Evolutionary conservation across 2,329 filamentous ascomycete genomes (phyloP).

Genomic region (Thelonectria olida): DNA sequence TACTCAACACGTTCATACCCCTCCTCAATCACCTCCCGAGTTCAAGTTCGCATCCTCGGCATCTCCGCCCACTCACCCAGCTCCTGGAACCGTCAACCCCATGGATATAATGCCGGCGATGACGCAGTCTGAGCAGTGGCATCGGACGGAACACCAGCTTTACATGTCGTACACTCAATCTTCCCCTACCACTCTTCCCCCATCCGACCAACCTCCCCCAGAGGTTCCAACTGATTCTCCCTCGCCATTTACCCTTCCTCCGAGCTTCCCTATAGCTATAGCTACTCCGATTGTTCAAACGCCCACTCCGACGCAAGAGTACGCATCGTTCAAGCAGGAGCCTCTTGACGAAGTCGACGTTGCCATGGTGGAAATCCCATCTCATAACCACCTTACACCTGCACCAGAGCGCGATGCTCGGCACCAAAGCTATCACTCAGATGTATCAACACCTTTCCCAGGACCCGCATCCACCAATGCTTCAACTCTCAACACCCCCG

Average conservation of each 20-base stretch:
- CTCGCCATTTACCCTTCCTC: slow-evolving; percentile 38
- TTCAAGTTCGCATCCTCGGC: slow-evolving; percentile 38
- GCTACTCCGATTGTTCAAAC: slow-evolving; percentile 41
- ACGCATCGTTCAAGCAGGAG: slow-evolving; percentile 29
- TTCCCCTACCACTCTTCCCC: slow-evolving; percentile 31
- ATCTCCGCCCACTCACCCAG: slow-evolving; percentile 46
- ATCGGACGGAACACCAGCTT: slow-evolving; percentile 49
- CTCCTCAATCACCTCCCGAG: slow-evolving; percentile 40
- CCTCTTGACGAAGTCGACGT: slow-evolving; percentile 32
- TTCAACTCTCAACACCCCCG: slow-evolving; percentile 56
- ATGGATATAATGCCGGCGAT: slow-evolving; percentile 62
- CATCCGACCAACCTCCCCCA: slow-evolving; percentile 17
- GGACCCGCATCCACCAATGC: slow-evolving; percentile 51
- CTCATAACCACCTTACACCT: slow-evolving; percentile 37
- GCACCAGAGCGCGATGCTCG: slow-evolving; percentile 36
- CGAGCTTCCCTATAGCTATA: slow-evolving; percentile 30
- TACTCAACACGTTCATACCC: slow-evolving; percentile 33
- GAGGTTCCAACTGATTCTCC: slow-evolving; percentile 36
- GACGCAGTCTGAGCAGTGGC: slow-evolving; percentile 49
- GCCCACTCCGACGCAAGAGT: slow-evolving; percentile 37
- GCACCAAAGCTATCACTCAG: slow-evolving; percentile 48
- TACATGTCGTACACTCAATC: slow-evolving; percentile 39
- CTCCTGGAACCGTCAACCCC: slow-evolving; percentile 60
- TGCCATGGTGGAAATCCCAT: slow-evolving; percentile 37
- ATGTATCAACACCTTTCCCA: slow-evolving; percentile 54